These are phyloP conservation scores for Bullera alba DNA, from an alignment of 768 basidiomycete genomes.

Conservation along the genomic window DNA sequence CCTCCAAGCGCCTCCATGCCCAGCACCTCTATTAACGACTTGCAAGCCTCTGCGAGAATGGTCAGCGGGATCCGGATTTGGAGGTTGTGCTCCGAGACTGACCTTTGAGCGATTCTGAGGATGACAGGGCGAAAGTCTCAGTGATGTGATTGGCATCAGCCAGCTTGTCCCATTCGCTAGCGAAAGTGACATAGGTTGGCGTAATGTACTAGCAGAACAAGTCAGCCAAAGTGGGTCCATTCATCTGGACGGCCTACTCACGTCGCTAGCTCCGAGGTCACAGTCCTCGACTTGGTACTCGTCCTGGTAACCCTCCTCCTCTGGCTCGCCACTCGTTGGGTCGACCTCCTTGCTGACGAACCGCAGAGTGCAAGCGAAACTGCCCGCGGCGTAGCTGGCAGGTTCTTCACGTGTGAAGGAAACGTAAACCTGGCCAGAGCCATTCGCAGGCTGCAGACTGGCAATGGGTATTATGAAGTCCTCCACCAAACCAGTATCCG, in stretches of 20 bases:
- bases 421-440: constrained; percentile 83
- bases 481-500: constrained; percentile 70
- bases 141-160: constrained; percentile 68
- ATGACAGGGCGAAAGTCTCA: constrained; percentile 87
- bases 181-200: constrained; percentile 88
- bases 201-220: constrained; percentile 62
- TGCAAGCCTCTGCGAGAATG: constrained; percentile 68
- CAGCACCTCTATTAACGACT: constrained; percentile 89
- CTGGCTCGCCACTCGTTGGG: constrained; percentile 87
- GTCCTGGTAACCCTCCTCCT: constrained; percentile 98
- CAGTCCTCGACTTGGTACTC: constrained; percentile 97
- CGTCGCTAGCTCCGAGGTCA: constrained; percentile 81
- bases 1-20: constrained; percentile 97
- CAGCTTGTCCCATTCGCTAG: constrained; percentile 90
- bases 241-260: constrained; percentile 13
- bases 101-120: constrained; percentile 93
- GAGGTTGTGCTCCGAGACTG: constrained; percentile 42
- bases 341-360: constrained; percentile 97
- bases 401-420: constrained; percentile 81
- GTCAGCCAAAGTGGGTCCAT: neutral
- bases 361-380: constrained; percentile 85
- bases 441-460: constrained; percentile 60
- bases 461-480: constrained; percentile 88
- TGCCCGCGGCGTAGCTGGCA: constrained; percentile 67
- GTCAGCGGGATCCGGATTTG: constrained; percentile 5